phyloP scores from a whole-genome alignment of 2,329 filamentous ascomycete genomes.

The Dothistroma septosporum region DNA sequence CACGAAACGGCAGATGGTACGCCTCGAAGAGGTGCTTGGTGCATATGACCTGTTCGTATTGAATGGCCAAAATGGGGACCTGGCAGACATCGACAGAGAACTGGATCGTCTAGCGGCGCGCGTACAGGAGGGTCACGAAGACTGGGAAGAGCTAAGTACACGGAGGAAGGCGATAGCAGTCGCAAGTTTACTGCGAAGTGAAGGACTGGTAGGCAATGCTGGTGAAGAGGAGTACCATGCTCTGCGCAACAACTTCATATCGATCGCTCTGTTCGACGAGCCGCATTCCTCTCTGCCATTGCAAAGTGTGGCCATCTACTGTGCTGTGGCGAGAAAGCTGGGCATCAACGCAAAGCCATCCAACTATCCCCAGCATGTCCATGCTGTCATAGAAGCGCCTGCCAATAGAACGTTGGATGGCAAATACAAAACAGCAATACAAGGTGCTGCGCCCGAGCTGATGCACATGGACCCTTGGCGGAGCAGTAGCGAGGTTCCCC shows the following conservation, averaged over 20 bases:
- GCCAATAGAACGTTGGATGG: conserved; percentile 46
- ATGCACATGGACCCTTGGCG: conserved; percentile 78
- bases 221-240: conserved; percentile 71
- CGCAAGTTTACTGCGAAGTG: conserved; percentile 63
- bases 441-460: conserved; percentile 38
- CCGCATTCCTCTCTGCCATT: conserved; percentile 78
- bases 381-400: conserved; percentile 65
- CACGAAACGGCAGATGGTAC: conserved; percentile 47
- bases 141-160: conserved; percentile 55
- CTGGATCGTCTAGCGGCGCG: conserved; percentile 60
- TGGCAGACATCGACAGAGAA: conserved; percentile 58
- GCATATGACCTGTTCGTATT: conserved; percentile 89
- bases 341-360: conserved; percentile 74
- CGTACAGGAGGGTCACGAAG: conserved; percentile 53
- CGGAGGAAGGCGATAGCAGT: conserved; percentile 65
- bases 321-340: conserved; percentile 68
- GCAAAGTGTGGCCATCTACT: conserved; percentile 83
- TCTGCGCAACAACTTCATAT: conserved; percentile 82
- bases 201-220: conserved; percentile 61
- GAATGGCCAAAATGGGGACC: conserved; percentile 66
- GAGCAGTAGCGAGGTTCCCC: conserved; percentile 61
- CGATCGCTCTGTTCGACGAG: conserved; percentile 68
- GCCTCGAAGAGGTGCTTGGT: conserved; percentile 70
- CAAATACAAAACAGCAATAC: conserved; percentile 22
- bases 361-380: conserved; percentile 79